Evolutionary conservation across 306 rosid species (phyloP), one percentile per base, ranked within the genome.

Genomic region (Acacia acuminata): DNA sequence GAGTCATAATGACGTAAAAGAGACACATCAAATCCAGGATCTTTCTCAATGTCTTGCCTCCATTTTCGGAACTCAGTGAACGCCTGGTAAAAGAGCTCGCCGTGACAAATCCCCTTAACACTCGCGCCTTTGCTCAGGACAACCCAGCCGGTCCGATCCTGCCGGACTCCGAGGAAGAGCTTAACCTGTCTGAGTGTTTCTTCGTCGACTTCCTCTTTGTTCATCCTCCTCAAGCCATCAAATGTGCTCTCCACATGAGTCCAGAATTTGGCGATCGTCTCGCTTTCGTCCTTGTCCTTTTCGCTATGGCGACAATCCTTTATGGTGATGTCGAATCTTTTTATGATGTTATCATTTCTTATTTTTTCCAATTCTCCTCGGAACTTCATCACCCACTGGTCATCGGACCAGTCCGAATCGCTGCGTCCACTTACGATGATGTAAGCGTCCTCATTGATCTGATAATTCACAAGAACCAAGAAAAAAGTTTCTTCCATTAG

Each of bases 141-240:
- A 32, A 30, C 88, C 88, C 88, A 85, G 15, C 88, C 88, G 36
- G 76, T 73, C 10, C 56, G 86, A 30, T 85, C 88, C 17, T 58
- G 86, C 56, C 76, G 82, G 2, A 85, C 81, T 22, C 85, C 82
- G 2, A 85, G 83, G 71, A 85, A 60, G 13, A 75, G 74, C 75
- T 79, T 82, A 74, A 85, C 88, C 2, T 73, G 27, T 4, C 13
- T 3, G 13, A 20, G n/a, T n/a, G 27, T n/a, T 22, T 60, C 66
- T 5, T 2, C 34, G 34, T 22, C 13, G 7, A 10, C 0, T 1
- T 24, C 2, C 6, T 60, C 7, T 4, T 8, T 1, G 1, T 24
- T 60, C 30, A 3, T 11, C 66, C 16, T 60, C 15, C 4, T 24
- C 32, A 22, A 4, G 66, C 16, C 11, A 13, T 60, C 66, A 3